Evolutionary conservation across 2,329 filamentous ascomycete genomes (phyloP).

Genomic region (Trichoderma endophyticum): DNA sequence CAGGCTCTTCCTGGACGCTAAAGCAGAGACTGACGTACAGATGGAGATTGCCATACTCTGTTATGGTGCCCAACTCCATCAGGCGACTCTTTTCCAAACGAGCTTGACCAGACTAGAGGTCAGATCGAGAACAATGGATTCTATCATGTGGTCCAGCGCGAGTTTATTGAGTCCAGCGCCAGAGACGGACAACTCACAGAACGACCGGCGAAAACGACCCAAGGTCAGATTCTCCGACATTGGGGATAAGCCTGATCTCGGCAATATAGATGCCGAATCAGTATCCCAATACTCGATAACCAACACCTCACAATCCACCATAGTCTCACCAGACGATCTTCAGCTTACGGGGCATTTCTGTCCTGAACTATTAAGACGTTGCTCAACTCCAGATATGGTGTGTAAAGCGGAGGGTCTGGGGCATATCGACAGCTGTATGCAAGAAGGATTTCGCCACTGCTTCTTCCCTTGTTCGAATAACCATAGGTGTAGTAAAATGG

Average conservation of each 20-base stretch:
- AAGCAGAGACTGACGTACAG: not conserved
- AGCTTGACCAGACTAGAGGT: not conserved
- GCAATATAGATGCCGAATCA: not conserved
- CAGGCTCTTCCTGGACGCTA: not conserved
- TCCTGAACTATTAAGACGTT: not conserved
- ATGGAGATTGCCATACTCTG: conserved; percentile 6
- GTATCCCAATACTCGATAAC: not conserved
- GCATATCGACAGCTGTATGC: not conserved
- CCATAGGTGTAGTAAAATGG: not conserved
- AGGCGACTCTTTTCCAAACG: not conserved
- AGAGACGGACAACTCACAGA: not conserved
- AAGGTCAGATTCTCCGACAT: not conserved
- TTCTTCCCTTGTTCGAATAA: not conserved
- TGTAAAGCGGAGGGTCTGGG: not conserved
- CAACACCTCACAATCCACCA: not conserved
- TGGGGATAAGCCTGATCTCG: not conserved
- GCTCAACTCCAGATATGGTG: not conserved
- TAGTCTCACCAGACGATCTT: not conserved
- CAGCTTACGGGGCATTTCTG: conserved; percentile 4
- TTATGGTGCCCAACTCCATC: not conserved
- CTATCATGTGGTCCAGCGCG: not conserved
- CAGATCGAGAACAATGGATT: not conserved
- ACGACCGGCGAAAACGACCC: not conserved
- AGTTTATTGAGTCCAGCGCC: not conserved
- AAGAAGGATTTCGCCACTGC: not conserved